Evolutionary conservation across 1,284 basidiomycete species (phyloP).

Genomic region (Trichosporon sp.): DNA sequence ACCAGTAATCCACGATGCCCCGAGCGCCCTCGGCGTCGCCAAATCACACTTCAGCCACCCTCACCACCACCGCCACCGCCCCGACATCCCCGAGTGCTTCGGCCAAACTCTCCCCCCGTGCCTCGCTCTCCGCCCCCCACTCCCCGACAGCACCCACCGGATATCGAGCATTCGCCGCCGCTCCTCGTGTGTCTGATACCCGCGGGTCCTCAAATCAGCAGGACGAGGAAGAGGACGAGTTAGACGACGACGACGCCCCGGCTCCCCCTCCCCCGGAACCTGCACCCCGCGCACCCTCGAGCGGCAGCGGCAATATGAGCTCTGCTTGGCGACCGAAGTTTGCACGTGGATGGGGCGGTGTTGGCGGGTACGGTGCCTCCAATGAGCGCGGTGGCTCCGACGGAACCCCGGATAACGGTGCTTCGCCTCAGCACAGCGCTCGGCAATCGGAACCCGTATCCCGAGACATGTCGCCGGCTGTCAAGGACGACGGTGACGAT

Average conservation of each 20-base stretch:
- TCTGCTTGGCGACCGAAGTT: slow-evolving; percentile 24
- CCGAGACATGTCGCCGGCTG: slow-evolving; percentile 15
- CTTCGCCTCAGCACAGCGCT: slow-evolving; percentile 6
- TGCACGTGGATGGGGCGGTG: slow-evolving; percentile 19
- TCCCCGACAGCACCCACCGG: slow-evolving; percentile 14
- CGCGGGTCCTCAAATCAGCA: slow-evolving; percentile 15
- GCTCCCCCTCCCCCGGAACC: slow-evolving; percentile 3
- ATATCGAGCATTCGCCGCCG: slow-evolving; percentile 13
- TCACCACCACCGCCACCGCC: slow-evolving; percentile 8
- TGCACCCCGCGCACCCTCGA: neutral
- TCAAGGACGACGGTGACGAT: slow-evolving; percentile 21
- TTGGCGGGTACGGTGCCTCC: slow-evolving; percentile 32
- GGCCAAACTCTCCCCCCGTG: slow-evolving; percentile 15
- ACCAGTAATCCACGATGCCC: slow-evolving; percentile 13
- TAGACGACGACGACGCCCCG: slow-evolving; percentile 18
- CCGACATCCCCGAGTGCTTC: slow-evolving; percentile 11
- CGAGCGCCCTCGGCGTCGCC: slow-evolving; percentile 14
- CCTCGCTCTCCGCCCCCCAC: slow-evolving; percentile 13
- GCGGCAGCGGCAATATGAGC: slow-evolving; percentile 11
- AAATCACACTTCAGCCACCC: slow-evolving; percentile 8
- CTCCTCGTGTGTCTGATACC: slow-evolving; percentile 19
- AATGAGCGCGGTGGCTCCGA: slow-evolving; percentile 37
- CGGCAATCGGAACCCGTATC: slow-evolving; percentile 7
- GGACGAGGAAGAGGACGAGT: slow-evolving; percentile 20
- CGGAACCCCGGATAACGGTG: slow-evolving; percentile 17